Evolutionary conservation across 2,329 filamentous ascomycete species (phyloP), one percentile per base, ranked within the genome.

Genomic region (Pseudopithomyces maydicus): DNA sequence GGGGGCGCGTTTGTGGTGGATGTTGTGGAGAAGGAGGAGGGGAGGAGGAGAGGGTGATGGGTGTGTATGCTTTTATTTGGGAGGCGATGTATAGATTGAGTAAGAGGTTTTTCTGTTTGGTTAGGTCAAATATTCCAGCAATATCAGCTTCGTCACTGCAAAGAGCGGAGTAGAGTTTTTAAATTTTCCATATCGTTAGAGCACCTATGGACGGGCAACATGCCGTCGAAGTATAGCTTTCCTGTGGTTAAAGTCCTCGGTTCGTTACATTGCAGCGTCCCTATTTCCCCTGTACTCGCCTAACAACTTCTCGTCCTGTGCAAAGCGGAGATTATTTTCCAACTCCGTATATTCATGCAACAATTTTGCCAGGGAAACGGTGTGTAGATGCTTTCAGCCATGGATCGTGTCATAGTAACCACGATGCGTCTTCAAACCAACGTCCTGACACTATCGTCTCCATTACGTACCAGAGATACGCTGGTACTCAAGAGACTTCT

Each of bases 1-100:
- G 81, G 81, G 22, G 80, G 81, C 52, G 80, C 79, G 3, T 83
- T 83, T 62, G 80, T 82, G 66, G 78, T 79, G 5, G 79, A 82
- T 67, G 72, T 80, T 26, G 79, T 79, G 17, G 79, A 81, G 64
- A 75, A 76, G 43, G 72, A 74, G 57, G 63, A 72, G 35, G 65
- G 66, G 49, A 54, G 63, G 54, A 64, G 62, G 54, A 49, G 63
- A 44, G 41, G 17, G 35, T 6, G 14, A n/a, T 11, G 14, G 35
- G 14, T 38, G 35, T 38, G n/a, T n/a, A n/a, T n/a, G n/a, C n/a
- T n/a, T n/a, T n/a, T n/a, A n/a, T n/a, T n/a, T 29, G 26, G 26
- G 26, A 29, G 26, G 26, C 5, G 26, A 29, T 29, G n/a, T 29
- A 29, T 29, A n/a, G 26, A 29, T 29, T 4, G 26, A 29, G 4